phyloP scores from a whole-genome alignment of 1,284 basidiomycete genomes.

The Naganishia albida region DNA sequence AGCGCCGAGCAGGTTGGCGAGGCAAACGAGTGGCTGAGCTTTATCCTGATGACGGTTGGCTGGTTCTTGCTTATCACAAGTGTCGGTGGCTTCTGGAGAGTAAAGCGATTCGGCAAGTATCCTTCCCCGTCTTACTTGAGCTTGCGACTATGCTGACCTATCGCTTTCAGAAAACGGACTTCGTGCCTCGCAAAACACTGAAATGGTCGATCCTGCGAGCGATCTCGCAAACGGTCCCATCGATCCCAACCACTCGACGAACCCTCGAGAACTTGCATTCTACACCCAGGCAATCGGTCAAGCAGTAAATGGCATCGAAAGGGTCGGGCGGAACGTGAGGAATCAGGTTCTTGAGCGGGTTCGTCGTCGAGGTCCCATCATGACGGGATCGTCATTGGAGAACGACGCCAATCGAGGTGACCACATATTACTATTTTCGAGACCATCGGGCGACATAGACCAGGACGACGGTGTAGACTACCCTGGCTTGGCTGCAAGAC shows the following conservation, averaged over 20 bases:
- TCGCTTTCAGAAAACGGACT: constrained; percentile 32
- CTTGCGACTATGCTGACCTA: background rate
- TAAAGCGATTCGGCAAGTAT: constrained; percentile 63
- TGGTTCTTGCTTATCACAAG: constrained; percentile 86
- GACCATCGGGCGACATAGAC: constrained; percentile 24
- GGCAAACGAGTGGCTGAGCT: constrained; percentile 77
- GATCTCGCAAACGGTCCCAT: constrained; percentile 1
- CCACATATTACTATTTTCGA: constrained; percentile 17
- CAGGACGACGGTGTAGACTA: constrained; percentile 32
- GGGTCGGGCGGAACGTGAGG: constrained; percentile 13
- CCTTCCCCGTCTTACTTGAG: background rate
- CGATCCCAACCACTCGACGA: constrained; percentile 2
- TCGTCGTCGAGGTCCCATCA: constrained; percentile 9
- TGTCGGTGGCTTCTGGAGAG: constrained; percentile 75
- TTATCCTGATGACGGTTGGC: constrained; percentile 87
- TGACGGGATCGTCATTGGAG: constrained; percentile 15
- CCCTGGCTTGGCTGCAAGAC: constrained; percentile 28
- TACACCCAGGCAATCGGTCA: constrained; percentile 27
- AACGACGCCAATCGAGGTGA: constrained; percentile 9
- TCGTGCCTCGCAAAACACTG: constrained; percentile 31
- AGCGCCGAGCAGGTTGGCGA: constrained; percentile 51
- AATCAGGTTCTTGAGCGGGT: constrained; percentile 4
- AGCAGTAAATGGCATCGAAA: constrained; percentile 21
- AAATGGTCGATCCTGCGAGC: constrained; percentile 24
- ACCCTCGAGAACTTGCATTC: constrained; percentile 19